Evolutionary conservation across 306 rosid genomes (phyloP), one percentile per base, ranked within the genome.

Genomic region (Prunus davidiana): DNA sequence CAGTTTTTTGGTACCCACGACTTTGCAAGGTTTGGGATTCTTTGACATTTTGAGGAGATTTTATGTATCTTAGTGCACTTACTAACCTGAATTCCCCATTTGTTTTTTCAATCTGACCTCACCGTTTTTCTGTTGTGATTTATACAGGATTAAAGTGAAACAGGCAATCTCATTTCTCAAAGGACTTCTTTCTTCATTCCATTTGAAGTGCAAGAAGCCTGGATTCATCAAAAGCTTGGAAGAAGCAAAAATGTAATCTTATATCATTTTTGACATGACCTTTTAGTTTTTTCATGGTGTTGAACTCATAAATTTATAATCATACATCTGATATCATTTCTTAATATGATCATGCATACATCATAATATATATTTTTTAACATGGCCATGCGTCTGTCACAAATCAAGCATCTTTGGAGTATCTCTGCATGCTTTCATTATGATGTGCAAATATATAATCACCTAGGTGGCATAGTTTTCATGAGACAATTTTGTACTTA

Each of bases 1-100:
- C 99, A 92, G 64, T 95, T 95, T 87, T 92, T 95, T 73, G 99
- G 99, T 77, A 95, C 96, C 47, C 97, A 95, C 75, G 99, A 95
- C 85, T 95, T 95, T 81, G 99, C 99, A 77, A 95, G 99, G 99
- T 92, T 79, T 85, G 62, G 73, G 73, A 49, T 61, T 76, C 49
- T 74, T 79, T 78, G 76, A 73, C 79, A 78, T 63, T 46, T 56
- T 60, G 70, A 78, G 67, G 78, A 77, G 79, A 38, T 5, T 34
- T 25, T 30, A 24, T 67, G 49, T 78, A 75, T 69, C 43, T 50
- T 24, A 38, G 43, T 47, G 47, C 72, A 76, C 22, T 34, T 79
- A 30, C 30, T 60, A 67, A 13, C 41, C 41, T 43, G 18, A 15
- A 45, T 55, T 64, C 61, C 51, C 64, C 34, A 0, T 4, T 32